These are phyloP conservation scores for Botrytis hyacinthi DNA, from an alignment of 2,329 filamentous ascomycete genomes.

Conservation along the genomic window DNA sequence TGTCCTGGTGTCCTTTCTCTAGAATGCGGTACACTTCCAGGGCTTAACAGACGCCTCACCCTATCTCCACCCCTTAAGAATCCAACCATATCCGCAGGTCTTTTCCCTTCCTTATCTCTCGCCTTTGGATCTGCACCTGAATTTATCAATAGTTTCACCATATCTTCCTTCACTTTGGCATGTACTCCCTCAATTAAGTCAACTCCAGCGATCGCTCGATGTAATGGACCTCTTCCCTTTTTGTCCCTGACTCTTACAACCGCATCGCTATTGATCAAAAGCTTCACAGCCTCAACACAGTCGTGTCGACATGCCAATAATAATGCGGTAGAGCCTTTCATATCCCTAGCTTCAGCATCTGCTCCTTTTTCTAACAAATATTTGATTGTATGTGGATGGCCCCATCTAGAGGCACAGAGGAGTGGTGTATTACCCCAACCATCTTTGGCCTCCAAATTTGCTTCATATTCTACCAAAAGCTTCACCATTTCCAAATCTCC, in stretches of 20 bases:
- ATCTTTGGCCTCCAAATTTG: conserved; percentile 24
- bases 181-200: conserved; percentile 23
- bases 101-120: conserved; percentile 26
- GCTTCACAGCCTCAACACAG: conserved; percentile 21
- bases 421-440: conserved; percentile 26
- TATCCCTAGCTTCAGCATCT: conserved; percentile 23
- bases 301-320: conserved; percentile 27
- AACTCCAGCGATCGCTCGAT: conserved; percentile 27
- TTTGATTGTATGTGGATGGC: conserved; percentile 22
- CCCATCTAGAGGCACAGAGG: conserved; percentile 23
- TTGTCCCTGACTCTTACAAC: conserved; percentile 24
- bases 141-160: conserved; percentile 26
- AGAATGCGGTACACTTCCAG: background rate
- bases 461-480: conserved; percentile 21
- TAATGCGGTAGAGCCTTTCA: conserved; percentile 26
- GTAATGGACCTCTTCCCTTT: conserved; percentile 25
- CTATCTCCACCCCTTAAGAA: conserved; percentile 25
- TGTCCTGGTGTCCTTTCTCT: background rate
- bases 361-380: conserved; percentile 25
- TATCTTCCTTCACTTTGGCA: conserved; percentile 22
- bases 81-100: conserved; percentile 21
- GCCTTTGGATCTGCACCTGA: conserved; percentile 25
- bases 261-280: conserved; percentile 24
- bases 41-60: conserved; percentile 23
- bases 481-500: conserved; percentile 26